These are phyloP conservation scores for Penicillium steckii DNA, from an alignment of 495 filamentous ascomycete genomes.

Conservation along the genomic window DNA sequence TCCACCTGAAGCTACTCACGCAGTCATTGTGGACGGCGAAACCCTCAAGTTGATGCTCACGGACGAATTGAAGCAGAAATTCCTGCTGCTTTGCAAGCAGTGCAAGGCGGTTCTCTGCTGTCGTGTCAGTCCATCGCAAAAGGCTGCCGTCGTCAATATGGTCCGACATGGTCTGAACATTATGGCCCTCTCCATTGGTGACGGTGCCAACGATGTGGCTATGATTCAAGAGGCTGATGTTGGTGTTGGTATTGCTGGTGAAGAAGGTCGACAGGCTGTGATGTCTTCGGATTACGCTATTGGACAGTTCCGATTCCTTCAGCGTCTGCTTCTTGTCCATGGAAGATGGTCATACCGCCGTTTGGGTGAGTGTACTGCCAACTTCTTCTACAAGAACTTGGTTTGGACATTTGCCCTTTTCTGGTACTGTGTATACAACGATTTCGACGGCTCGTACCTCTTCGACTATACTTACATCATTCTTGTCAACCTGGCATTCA, in stretches of 20 bases:
- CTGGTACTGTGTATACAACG: constrained; percentile 96
- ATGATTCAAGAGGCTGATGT: constrained; percentile 99
- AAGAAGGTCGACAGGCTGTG: constrained; percentile 93
- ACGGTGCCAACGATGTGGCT: constrained; percentile 98
- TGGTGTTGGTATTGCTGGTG: constrained; percentile 96
- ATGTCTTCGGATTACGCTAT: constrained; percentile 99
- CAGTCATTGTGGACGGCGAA: constrained; percentile 96
- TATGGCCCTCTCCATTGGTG: constrained; percentile 95
- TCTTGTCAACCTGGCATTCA: constrained; percentile 95
- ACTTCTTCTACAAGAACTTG: constrained; percentile 99
- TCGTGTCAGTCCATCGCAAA: constrained; percentile 94
- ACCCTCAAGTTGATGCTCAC: constrained; percentile 86
- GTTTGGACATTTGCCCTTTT: constrained; percentile 97
- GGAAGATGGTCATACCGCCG: constrained; percentile 95
- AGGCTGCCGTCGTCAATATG: constrained; percentile 95
- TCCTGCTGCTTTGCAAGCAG: constrained; percentile 93
- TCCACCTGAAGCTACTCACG: constrained; percentile 83
- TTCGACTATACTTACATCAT: constrained; percentile 98
- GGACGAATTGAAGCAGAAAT: constrained; percentile 81
- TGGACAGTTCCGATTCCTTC: constrained; percentile 93
- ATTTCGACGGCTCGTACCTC: constrained; percentile 93
- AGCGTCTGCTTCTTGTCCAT: constrained; percentile 89
- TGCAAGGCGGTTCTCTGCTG: constrained; percentile 97
- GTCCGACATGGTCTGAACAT: constrained; percentile 93
- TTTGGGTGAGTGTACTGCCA: constrained; percentile 89